Base-by-base conservation (phyloP, 2,329 filamentous ascomycete genomes). In the Chaetomiaceae sp. region DNA sequence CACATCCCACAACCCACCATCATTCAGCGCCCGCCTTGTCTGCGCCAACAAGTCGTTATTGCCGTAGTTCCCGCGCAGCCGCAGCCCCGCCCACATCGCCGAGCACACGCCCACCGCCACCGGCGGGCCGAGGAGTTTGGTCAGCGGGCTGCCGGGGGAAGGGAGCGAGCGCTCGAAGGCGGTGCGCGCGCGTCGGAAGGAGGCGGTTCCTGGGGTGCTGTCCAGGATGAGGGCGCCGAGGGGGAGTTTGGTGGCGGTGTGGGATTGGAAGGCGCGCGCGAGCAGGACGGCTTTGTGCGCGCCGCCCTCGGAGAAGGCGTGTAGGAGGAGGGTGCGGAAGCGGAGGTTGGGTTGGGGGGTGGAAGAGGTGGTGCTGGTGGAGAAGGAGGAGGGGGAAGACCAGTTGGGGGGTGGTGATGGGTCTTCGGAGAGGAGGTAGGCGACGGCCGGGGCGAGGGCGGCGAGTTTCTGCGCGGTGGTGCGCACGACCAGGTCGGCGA, bases 291-390 rank as follows among this genome's bases (percentile, higher is more conserved):
- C 59, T 6, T 67, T 67, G 40, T 65, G 63, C 17, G 66, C 58
- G 14, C 73, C 73, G 20, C 72, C 73, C 48, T 76, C 74, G 18
- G 71, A 75, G 60, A 75, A 76, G 45, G 69, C 59, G 57, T 76
- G 72, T 8, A 74, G 51, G 24, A 70, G 63, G 55, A 59, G 54
- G 47, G 47, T 35, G 50, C 53, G 27, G 24, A 48, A 40, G 30
- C 37, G 35, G 4, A 14, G 52, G 36, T 42, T 59, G 42, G n/a
- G n/a, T 41, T 6, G 18, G 18, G 22, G 19, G n/a, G 18, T 12
- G 35, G 12, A 10, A 18, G 19, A 12, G 18, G 4, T 22, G 37
- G 9, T 15, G 32, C 1, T 6, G 30, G 17, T 14, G 71, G 10
- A 73, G 51, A 22, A 68, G 62, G 54, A 58, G 52, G 45, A 43